Conservation (phyloP, 768 basidiomycete species). For the Auricularia auricula-judae region DNA sequence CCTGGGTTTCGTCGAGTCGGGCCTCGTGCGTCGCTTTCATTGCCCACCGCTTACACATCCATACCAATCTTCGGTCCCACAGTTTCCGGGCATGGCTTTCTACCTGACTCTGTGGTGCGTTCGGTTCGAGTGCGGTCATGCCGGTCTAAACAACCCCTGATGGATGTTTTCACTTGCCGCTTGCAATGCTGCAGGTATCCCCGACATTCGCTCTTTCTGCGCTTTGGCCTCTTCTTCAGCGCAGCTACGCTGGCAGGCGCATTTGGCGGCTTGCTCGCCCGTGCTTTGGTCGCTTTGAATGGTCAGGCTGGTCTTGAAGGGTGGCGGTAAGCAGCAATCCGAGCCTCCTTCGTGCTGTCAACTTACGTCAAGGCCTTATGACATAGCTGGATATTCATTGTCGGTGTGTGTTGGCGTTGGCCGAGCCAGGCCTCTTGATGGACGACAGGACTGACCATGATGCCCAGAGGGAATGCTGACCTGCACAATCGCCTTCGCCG, state of each 20-base stretch:
- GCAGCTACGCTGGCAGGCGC: conserved; percentile 41
- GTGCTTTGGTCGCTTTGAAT: conserved; percentile 48
- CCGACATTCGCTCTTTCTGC: not conserved
- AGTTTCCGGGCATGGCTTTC: not conserved
- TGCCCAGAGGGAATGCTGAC: conserved; percentile 49
- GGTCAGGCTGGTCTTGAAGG: conserved; percentile 40
- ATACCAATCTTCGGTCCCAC: not conserved
- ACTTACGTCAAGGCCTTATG: not conserved
- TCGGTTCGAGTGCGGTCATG: not conserved
- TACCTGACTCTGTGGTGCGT: not conserved
- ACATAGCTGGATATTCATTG: conserved; percentile 12
- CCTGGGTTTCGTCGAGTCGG: not conserved
- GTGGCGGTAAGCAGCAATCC: conserved; percentile 24
- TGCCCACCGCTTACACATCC: not conserved
- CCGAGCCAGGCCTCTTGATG: not conserved
- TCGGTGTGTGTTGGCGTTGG: not conserved
- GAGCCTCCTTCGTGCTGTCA: not conserved
- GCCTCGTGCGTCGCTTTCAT: not conserved
- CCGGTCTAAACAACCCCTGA: not conserved
- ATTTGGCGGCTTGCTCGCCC: conserved; percentile 54
- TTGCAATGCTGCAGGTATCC: not conserved
- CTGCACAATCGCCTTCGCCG: conserved; percentile 38
- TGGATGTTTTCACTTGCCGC: not conserved
- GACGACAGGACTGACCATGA: not conserved
- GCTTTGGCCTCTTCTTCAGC: conserved; percentile 27